phyloP scores from a whole-genome alignment of 2,329 filamentous ascomycete species.

The Didymella lethalis region DNA sequence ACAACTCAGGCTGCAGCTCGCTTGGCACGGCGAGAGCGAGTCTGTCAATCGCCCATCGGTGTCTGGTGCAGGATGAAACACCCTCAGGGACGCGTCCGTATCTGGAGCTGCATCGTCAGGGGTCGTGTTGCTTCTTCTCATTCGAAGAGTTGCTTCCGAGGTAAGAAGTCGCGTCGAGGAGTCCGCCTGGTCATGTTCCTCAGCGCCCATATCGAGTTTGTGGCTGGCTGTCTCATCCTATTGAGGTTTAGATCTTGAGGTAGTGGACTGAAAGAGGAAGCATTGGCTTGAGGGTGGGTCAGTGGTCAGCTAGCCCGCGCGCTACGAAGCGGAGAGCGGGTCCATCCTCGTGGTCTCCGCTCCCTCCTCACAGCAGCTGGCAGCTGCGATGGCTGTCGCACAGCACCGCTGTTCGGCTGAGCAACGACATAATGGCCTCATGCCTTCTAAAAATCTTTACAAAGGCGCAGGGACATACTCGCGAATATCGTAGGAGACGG shows the following conservation, averaged over 20 bases:
- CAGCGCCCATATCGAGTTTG: constrained; percentile 9
- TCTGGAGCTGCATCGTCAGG: neutral
- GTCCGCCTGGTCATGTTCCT: constrained; percentile 7
- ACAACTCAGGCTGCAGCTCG: neutral
- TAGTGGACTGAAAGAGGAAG: constrained; percentile 9
- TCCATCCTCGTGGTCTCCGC: constrained; percentile 5
- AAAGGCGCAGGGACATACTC: neutral
- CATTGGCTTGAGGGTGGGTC: neutral
- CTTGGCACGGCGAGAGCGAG: neutral
- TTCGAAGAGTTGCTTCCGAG: neutral
- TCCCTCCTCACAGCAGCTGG: neutral
- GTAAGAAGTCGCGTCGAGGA: neutral
- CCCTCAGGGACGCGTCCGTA: neutral
- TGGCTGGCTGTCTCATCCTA: constrained; percentile 18
- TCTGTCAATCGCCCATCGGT: neutral
- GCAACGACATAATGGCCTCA: neutral
- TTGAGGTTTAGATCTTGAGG: neutral
- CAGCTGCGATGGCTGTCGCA: neutral
- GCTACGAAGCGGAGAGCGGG: neutral
- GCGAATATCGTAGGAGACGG: neutral
- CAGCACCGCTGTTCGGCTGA: neutral
- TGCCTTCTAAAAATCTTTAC: neutral
- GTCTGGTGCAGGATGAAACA: neutral
- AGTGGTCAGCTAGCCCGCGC: constrained; percentile 4
- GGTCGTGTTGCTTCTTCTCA: constrained; percentile 4